Base-by-base conservation (phyloP, 2,329 filamentous ascomycete genomes). In the Fusarium kyushuense region DNA sequence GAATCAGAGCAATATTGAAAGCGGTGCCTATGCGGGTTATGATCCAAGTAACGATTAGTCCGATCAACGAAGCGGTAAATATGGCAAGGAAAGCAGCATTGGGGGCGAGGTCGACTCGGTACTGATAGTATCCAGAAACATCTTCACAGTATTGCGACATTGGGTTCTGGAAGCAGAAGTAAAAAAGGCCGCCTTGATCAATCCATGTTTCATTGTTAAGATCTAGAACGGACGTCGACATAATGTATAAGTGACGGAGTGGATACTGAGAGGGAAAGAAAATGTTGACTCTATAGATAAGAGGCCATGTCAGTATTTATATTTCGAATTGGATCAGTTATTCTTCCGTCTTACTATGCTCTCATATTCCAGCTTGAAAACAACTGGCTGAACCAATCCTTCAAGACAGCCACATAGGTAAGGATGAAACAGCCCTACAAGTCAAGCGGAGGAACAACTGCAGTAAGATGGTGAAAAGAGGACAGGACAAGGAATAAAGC, bases 1-100 rank as follows among this genome's bases (percentile, higher is more conserved):
- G 76, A 2, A 80, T 56, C 78, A 91, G 84, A 43, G 84, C 83
- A n/a, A 84, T 66, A 54, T 80, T 79, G 76, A 88, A 89, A 48
- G 79, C 79, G 58, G 81, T 82, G 13, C 82, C 85, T 51, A 79
- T 80, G 54, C 84, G 82, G 12, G 79, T 83, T 48, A 82, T 54
- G 32, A 76, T 79, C 63, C 81, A 82, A 41, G 78, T 78, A 38
- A 74, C 63, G 27, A 85, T 66, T 69, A 80, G 80, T 30, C 77
- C 73, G 42, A 87, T 16, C 8, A 82, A 69, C 6, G 82, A 83
- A 38, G 83, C 46, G 45, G 65, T 71, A 74, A 88, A 89, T 54
- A 89, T 68, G 42, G 76, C 81, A 2, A 84, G 67, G 70, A 87
- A 87, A 45, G 81, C 71, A 43, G 79, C 78, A 70, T 89, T 89